Conservation (phyloP, 768 basidiomycete genomes). For the Sarcodon aspratus region DNA sequence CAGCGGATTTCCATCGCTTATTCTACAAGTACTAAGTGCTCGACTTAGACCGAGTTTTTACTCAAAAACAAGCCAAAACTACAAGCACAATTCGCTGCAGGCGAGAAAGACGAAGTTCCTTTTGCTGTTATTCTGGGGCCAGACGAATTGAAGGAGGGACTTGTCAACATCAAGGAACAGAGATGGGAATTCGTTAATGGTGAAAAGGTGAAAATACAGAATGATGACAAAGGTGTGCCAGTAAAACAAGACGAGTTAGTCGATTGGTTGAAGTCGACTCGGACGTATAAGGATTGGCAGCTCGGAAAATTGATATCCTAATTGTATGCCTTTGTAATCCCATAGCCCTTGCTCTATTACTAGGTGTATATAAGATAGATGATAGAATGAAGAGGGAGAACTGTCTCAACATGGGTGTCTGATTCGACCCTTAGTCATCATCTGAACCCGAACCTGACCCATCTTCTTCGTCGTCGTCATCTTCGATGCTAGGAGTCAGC, state of each 20-base stretch:
- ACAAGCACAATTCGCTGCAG: conserved; percentile 75
- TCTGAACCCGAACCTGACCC: conserved; percentile 16
- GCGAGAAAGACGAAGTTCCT: conserved; percentile 86
- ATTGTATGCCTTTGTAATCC: neutral
- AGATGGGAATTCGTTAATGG: conserved; percentile 67
- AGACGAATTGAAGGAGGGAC: conserved; percentile 74
- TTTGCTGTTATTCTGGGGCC: conserved; percentile 88
- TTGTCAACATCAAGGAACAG: conserved; percentile 90
- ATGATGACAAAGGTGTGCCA: conserved; percentile 36
- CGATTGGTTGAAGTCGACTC: conserved; percentile 20
- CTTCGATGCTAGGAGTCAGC: conserved; percentile 3
- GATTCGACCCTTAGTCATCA: conserved; percentile 11
- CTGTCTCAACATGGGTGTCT: too few relatives aligned
- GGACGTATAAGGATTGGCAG: conserved; percentile 19
- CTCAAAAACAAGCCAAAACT: conserved; percentile 90
- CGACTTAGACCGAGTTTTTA: conserved; percentile 72
- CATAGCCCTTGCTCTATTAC: neutral
- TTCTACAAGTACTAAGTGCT: neutral
- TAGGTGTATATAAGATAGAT: neutral
- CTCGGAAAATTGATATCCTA: conserved; percentile 16
- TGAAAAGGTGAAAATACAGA: conserved; percentile 48
- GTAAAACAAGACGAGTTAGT: conserved; percentile 22
- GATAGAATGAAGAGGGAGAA: too few relatives aligned
- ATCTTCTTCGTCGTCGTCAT: conserved; percentile 18
- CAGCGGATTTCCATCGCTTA: conserved; percentile 7